Percentiles rank a stretch among this genome's conserved stretches.
Evolutionary conservation across 1,139 yeast genomes (phyloP).

Genomic region (Nadsonia starkeyi-henricii): DNA sequence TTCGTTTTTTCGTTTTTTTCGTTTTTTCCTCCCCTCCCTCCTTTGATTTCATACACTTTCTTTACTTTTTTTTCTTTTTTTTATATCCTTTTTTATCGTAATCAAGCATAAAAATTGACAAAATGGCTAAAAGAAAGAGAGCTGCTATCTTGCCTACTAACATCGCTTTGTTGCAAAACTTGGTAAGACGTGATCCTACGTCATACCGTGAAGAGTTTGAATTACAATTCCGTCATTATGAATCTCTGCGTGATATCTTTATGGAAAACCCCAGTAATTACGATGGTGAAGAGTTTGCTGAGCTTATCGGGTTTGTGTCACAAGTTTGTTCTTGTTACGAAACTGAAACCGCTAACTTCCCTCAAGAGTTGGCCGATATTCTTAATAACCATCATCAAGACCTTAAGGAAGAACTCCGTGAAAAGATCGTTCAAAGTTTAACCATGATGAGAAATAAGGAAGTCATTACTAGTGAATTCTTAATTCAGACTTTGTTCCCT

Average conservation of each 20-base stretch:
- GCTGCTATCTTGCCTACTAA: conserved; percentile 87
- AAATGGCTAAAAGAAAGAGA: conserved; percentile 77
- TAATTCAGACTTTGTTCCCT: conserved; percentile 83
- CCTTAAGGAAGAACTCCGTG: conserved; percentile 72
- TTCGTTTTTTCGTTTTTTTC: background rate
- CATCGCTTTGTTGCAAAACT: conserved; percentile 78
- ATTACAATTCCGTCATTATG: conserved; percentile 86
- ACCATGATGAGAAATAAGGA: conserved; percentile 84
- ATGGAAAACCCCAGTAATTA: conserved; percentile 39
- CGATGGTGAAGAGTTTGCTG: conserved; percentile 55
- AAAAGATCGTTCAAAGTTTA: conserved; percentile 78
- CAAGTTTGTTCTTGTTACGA: conserved; percentile 89
- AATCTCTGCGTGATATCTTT: conserved; percentile 76
- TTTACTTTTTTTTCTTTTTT: background rate
- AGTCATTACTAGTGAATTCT: conserved; percentile 62
- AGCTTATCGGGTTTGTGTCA: conserved; percentile 75
- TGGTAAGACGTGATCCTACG: conserved; percentile 82
- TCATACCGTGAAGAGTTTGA: conserved; percentile 84
- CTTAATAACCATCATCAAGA: conserved; percentile 65
- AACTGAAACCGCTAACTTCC: conserved; percentile 71
- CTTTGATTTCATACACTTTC: background rate
- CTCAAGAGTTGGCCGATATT: conserved; percentile 60
- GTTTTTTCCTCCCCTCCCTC: background rate
- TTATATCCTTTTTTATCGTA: conserved; percentile 1
- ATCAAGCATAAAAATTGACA: conserved; percentile 4